phyloP scores from a whole-genome alignment of 108 stramenopile species.

The Nannochloropsis granulata region DNA sequence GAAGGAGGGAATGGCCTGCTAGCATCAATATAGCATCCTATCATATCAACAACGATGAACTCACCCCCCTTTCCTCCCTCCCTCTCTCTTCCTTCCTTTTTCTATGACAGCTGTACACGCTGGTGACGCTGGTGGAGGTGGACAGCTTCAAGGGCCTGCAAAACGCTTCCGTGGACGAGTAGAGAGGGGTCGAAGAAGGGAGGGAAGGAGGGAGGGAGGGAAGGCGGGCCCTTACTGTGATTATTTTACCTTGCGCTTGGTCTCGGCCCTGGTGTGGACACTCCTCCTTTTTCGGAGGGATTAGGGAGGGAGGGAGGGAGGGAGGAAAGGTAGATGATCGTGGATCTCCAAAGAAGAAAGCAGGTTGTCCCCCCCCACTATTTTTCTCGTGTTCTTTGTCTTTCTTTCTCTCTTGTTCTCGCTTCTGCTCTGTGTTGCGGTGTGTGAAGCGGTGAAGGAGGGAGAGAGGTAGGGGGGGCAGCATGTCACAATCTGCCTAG shows the following conservation, averaged over 20 bases:
- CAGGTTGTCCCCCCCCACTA: too few relatives aligned
- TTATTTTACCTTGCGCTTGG: not conserved
- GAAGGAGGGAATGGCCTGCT: not conserved
- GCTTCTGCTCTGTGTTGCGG: too few relatives aligned
- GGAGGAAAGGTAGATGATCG: not conserved
- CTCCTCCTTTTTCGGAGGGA: not conserved
- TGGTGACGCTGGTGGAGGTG: constrained; percentile 82
- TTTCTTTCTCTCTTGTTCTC: too few relatives aligned
- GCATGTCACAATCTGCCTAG: too few relatives aligned
- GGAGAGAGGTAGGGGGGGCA: too few relatives aligned
- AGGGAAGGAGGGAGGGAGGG: not conserved
- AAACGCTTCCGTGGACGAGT: constrained; percentile 25
- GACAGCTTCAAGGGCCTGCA: constrained; percentile 79
- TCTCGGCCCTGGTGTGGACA: not conserved
- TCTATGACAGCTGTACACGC: constrained; percentile 70
- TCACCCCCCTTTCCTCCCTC: not conserved
- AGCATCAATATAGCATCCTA: not conserved
- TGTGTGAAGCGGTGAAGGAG: too few relatives aligned
- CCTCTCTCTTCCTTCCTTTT: not conserved
- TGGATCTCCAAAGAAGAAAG: not conserved
- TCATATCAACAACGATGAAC: not conserved
- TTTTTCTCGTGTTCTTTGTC: too few relatives aligned
- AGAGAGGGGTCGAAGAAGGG: not conserved
- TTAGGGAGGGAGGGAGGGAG: not conserved
- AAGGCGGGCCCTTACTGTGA: not conserved